Base-by-base conservation (phyloP, 192 early-diverging fungal species). In the Piromyces sp. region DNA sequence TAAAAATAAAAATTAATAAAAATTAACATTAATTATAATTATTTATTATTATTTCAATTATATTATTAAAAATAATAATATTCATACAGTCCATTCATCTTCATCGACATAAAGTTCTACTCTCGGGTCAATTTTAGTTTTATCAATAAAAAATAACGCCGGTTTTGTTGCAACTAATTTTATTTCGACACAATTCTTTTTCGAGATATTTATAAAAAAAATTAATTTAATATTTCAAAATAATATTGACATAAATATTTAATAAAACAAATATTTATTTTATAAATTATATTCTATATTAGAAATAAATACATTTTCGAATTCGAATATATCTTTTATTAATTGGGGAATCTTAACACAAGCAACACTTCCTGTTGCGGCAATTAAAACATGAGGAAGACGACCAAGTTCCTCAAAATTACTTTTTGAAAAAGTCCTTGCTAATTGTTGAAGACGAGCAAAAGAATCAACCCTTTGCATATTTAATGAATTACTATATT, bases 91-190 rank as follows among this genome's bases (percentile, higher is more conserved):
- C 96, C 96, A 98, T 84, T 99, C 97, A 82, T 96, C 93, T 79
- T 89, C 88, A 83, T 99, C 97, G 0, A 92, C 95, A 42, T 91
- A 84, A 5, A 92, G 87, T 19, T 91, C 87, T 9, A 85, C 87
- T 14, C 68, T 84, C 58, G 79, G 42, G 0, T 87, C 85, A 22
- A 91, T 84, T n/a, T 87, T 82, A 40, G 84, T 84, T 13, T 81
- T 85, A 30, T 95, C 87, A 85, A 96, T 95, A 83, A 99, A 99
- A 82, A 95, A 94, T 33, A 95, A 87, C n/a, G 97, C 91, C n/a
- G 92, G 86, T 40, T 86, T 83, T 5, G 96, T 97, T 5, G 95
- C 85, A 3, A 96, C 89, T 0, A 99, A 88, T 81, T 93, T 93
- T 68, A 98, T 86, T 80, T 95, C 89, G 30, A 94, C 86, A 13